phyloP scores from a whole-genome alignment of 257 asterid species.

The Jasminum sambac region DNA sequence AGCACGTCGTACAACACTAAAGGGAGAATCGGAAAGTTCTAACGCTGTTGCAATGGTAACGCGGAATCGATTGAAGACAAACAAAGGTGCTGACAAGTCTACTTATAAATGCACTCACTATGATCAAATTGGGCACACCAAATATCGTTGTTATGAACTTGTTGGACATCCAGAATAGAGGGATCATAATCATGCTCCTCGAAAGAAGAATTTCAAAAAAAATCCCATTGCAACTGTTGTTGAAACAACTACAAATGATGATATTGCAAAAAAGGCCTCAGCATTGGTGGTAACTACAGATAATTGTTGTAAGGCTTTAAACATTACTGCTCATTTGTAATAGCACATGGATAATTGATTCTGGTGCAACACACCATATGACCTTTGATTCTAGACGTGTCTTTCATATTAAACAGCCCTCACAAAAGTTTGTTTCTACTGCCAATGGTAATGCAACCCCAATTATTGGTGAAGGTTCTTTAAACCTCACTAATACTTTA shows the following conservation, averaged over 20 bases:
- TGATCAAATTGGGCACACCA: background rate
- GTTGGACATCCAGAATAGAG: slow-evolving; percentile 2
- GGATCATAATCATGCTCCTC: background rate
- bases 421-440: background rate
- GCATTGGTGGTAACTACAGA: background rate
- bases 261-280: background rate
- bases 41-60: background rate
- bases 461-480: too few species aligned
- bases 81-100: background rate
- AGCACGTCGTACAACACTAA: background rate
- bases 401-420: background rate
- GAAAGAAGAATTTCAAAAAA: background rate
- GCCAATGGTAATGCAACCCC: background rate
- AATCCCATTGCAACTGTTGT: background rate
- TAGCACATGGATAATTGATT: background rate
- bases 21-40: background rate
- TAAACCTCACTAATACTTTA: too few species aligned
- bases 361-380: background rate
- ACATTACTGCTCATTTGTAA: background rate
- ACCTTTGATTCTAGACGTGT: background rate
- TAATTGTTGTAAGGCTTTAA: slow-evolving; percentile 13
- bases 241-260: background rate
- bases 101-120: background rate
- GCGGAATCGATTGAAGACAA: background rate
- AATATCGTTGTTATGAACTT: background rate